Percentiles rank a stretch among this genome's conserved stretches.
Conservation (phyloP, 2,329 filamentous ascomycete species). For the Exophiala viscosa region DNA sequence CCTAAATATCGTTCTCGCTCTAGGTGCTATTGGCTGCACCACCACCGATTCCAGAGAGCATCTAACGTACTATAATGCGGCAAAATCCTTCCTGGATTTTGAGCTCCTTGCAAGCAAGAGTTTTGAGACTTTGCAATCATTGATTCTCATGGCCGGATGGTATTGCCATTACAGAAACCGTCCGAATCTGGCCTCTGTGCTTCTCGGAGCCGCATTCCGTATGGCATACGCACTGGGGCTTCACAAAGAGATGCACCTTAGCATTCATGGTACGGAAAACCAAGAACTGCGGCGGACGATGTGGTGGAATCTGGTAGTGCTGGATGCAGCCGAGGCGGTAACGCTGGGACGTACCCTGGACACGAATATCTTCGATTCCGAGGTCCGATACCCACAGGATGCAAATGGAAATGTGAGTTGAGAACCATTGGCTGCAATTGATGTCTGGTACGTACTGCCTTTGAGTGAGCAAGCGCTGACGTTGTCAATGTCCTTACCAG, state of each 20-base stretch:
- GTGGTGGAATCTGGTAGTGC: slow-evolving; percentile 17
- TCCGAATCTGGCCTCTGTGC: slow-evolving; percentile 26
- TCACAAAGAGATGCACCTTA: slow-evolving; percentile 13
- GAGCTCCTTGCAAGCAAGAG: slow-evolving; percentile 24
- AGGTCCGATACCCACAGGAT: slow-evolving; percentile 7
- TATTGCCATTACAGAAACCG: slow-evolving; percentile 27
- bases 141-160: slow-evolving; percentile 26
- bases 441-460: too few relatives aligned
- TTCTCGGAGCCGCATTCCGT: slow-evolving; percentile 26
- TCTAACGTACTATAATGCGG: slow-evolving; percentile 22
- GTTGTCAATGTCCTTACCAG: not conserved
- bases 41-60: slow-evolving; percentile 19
- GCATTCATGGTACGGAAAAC: slow-evolving; percentile 19
- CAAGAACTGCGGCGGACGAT: slow-evolving; percentile 27
- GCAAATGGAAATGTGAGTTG: slow-evolving; percentile 1
- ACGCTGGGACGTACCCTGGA: slow-evolving; percentile 10
- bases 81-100: slow-evolving; percentile 23
- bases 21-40: slow-evolving; percentile 25
- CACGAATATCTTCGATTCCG: slow-evolving; percentile 9
- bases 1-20: slow-evolving; percentile 28
- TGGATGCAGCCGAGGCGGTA: slow-evolving; percentile 14
- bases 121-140: slow-evolving; percentile 25
- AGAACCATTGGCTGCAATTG: too few relatives aligned
- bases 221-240: slow-evolving; percentile 27
- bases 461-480: too few relatives aligned